Base-by-base conservation (phyloP, 164 flowering plant species). In the Aristolochia contorta region DNA sequence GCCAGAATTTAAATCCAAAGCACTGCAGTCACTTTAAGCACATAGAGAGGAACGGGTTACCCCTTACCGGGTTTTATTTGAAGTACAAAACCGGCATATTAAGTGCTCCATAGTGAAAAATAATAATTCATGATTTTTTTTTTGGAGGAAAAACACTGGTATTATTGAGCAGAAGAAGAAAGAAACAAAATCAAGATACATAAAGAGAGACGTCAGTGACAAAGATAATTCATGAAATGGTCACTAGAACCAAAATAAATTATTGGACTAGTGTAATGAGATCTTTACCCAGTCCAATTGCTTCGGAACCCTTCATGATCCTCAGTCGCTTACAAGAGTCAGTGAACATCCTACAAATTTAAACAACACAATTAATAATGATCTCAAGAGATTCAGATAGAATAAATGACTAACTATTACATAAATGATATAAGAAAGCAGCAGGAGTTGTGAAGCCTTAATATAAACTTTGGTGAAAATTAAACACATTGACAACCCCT, bases 301-400 rank as follows among this genome's bases (percentile, higher is more conserved):
- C 91, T 21, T 87, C 89, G 16, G 89, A 79, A 53, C 91, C 81
- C 72, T 85, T 87, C 87, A 80, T 87, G 59, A 87, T 85, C 75
- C 89, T 72, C 67, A 87, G 63, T 70, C 86, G 80, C 72, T 57
- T 77, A 47, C 90, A 84, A 19, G 94, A 72, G 47, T 69, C 77
- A 3, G 69, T 80, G 68, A 87, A 87, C 91, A 87, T 87, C 61
- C 95, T 87, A 78, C 67, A 71, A 75, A 27, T 66, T 47, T 8
- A 46, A 55, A 66, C 47, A 71, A 65, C 50, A 53, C 14, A 50
- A 19, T 54, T 30, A 30, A 33, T 61, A 50, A 60, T 10, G 24
- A 54, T 18, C 24, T 13, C 1, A 16, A 16, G 14, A 16, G 2
- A 53, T 53, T 24, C 18, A 22, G 15, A 53, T 24, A 27, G 18